Evolutionary conservation across 345 rosid species (phyloP), one percentile per base, ranked within the genome.

Genomic region (Gossypium ekmanianum): DNA sequence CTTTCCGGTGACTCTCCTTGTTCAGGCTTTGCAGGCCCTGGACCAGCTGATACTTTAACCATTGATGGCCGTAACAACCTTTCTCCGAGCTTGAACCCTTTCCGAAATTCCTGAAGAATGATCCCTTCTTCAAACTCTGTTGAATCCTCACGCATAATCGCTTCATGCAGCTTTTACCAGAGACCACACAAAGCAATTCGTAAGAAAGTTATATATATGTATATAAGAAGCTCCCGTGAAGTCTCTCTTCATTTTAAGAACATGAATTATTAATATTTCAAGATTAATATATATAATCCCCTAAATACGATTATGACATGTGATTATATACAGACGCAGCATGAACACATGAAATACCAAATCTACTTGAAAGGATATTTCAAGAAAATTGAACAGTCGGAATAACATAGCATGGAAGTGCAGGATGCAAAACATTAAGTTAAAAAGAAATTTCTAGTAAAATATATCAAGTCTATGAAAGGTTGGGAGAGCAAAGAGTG

Each of bases 41-140:
- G 97, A 78, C 98, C 97, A 20, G 98, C 93, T 0, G 98, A 94
- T 41, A 94, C 98, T 84, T 94, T 91, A 80, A 92, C 98, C 98
- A 94, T 94, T 22, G 98, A 86, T 27, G 97, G 97, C 34, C 98
- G 93, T 81, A 94, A 64, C 20, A 94, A 93, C 84, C 95, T 86
- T 39, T 92, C 97, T 0, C 96, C 97, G 1, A 94, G 86, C 84
- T 84, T 82, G 84, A 88, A 95, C 27, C 99, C 98, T 81, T 87
- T 90, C 66, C 94, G 92, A 75, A 76, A 95, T 83, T 95, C 98
- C 79, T 91, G 86, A 20, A 95, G 81, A 65, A 95, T 77, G 34
- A 85, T 80, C n/a, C 98, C 96, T 74, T 95, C 98, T 83, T 91
- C 98, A 22, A 83, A 88, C 69, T 88, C 94, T 0, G 82, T 17